A percentile compares a stretch with the other conserved stretches of the same genome.
Conservation (phyloP, 345 rosid genomes). For the Firmiana major region DNA sequence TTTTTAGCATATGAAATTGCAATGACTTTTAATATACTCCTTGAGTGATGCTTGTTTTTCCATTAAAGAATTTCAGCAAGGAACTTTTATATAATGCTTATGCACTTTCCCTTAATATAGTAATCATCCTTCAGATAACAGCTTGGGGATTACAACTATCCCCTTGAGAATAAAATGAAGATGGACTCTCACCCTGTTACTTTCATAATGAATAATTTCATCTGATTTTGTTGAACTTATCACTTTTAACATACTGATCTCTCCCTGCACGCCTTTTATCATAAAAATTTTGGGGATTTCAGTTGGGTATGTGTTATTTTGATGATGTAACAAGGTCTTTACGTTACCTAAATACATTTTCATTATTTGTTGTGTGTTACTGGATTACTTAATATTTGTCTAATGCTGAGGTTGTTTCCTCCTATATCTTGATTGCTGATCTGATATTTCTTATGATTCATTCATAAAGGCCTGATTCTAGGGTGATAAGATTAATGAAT, state of each 20-base stretch:
- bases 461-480: constrained; percentile 62
- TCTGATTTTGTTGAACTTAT: not conserved
- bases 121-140: no score
- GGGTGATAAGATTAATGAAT: constrained; percentile 69
- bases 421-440: not conserved
- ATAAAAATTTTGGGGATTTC: not conserved
- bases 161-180: not conserved
- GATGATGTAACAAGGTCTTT: not conserved
- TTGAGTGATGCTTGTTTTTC: not conserved
- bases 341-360: not conserved
- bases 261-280: not conserved
- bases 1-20: not conserved
- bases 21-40: not conserved
- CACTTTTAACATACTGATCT: not conserved
- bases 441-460: not conserved
- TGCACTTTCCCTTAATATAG: not conserved
- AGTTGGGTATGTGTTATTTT: not conserved
- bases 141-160: not conserved
- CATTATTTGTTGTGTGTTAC: not conserved
- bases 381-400: not conserved
- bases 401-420: not conserved
- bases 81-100: not conserved
- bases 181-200: not conserved
- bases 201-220: not conserved
- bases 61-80: not conserved